A percentile compares a stretch with the other conserved stretches of the same genome.
Conservation (phyloP, 2,329 filamentous ascomycete genomes). For the Kalaharituber pfeilii region DNA sequence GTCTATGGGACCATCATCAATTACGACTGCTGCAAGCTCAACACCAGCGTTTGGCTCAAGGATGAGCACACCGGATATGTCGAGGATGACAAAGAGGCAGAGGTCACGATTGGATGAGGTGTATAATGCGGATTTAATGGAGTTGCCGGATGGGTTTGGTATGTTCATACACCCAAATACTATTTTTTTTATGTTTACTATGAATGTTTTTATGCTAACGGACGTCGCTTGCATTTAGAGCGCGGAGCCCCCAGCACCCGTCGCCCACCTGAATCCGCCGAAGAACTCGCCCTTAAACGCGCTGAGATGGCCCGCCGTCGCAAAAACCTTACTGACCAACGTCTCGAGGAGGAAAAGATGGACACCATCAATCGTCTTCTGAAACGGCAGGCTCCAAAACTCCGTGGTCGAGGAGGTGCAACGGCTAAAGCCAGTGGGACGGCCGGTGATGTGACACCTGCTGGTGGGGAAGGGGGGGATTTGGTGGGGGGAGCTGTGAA, state of each 20-base stretch:
- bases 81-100: conserved; percentile 51
- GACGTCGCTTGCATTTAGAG: too few species aligned
- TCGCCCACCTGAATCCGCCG: conserved; percentile 38
- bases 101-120: conserved; percentile 40
- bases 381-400: conserved; percentile 72
- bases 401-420: conserved; percentile 32
- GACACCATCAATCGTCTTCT: conserved; percentile 83
- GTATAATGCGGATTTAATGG: conserved; percentile 30
- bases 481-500: conserved; percentile 33
- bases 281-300: conserved; percentile 55
- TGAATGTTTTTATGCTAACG: too few species aligned
- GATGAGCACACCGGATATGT: conserved; percentile 43
- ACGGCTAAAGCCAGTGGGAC: conserved; percentile 29
- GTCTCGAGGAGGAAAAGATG: conserved; percentile 72
- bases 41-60: conserved; percentile 34
- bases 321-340: conserved; percentile 58
- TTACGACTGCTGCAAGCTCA: conserved; percentile 3
- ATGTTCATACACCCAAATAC: too few species aligned
- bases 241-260: conserved; percentile 8
- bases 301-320: conserved; percentile 56
- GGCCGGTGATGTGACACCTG: conserved; percentile 27
- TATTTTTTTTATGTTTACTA: too few species aligned
- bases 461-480: conserved; percentile 34
- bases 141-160: conserved; percentile 30
- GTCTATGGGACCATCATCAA: conserved; percentile 22